Conservation (phyloP, 2,329 filamentous ascomycete species). For the Cladosporium colombiae region DNA sequence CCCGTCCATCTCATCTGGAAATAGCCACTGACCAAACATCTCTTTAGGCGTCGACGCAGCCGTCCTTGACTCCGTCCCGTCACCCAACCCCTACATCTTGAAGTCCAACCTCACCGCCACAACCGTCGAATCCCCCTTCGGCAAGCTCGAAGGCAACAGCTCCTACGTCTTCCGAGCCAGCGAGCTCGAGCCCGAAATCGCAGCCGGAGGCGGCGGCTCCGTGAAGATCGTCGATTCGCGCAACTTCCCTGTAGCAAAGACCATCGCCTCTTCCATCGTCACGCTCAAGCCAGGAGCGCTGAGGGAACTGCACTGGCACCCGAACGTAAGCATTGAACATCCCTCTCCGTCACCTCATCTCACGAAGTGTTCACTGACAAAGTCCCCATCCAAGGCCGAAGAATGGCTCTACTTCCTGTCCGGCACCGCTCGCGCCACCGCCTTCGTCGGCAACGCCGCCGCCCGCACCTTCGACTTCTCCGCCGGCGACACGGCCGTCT, state of each 20-base stretch:
- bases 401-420: constrained; percentile 73
- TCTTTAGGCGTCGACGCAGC: constrained; percentile 50
- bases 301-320: constrained; percentile 70
- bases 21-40: not conserved
- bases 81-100: constrained; percentile 62
- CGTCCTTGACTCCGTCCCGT: constrained; percentile 61
- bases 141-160: constrained; percentile 55
- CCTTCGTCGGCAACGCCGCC: constrained; percentile 60
- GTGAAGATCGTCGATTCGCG: constrained; percentile 64
- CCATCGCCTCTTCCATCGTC: constrained; percentile 65
- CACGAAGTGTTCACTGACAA: not conserved
- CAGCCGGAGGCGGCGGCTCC: constrained; percentile 60
- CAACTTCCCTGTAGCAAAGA: constrained; percentile 67
- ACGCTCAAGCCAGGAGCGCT: constrained; percentile 64
- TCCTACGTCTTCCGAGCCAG: constrained; percentile 66
- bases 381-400: constrained; percentile 55
- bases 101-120: constrained; percentile 55
- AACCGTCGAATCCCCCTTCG: constrained; percentile 51
- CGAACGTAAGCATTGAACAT: constrained; percentile 52
- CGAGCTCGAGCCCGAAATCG: constrained; percentile 36
- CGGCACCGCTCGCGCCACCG: constrained; percentile 62
- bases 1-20: too few species aligned
- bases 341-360: not conserved
- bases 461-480: constrained; percentile 68
- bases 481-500: constrained; percentile 54